Percentiles rank a stretch among this genome's conserved stretches.
These are phyloP conservation scores for Serendipita sp. DNA, from an alignment of 1,284 basidiomycete genomes.

Conservation along the genomic window DNA sequence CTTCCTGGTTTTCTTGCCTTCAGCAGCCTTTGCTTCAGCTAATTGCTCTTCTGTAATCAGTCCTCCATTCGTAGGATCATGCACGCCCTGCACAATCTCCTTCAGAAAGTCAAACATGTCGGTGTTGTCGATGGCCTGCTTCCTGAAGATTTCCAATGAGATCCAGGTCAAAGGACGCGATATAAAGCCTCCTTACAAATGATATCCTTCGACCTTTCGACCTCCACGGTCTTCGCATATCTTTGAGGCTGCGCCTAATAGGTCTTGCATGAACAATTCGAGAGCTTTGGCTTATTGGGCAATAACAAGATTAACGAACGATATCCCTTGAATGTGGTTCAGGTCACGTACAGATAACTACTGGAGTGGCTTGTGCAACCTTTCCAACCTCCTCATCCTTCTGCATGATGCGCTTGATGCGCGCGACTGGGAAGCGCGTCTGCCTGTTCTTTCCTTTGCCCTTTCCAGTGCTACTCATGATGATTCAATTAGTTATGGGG, in stretches of 20 bases:
- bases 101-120: constrained; percentile 92
- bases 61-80: constrained; percentile 76
- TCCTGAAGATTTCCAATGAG: constrained; percentile 37
- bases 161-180: constrained; percentile 16
- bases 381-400: constrained; percentile 99
- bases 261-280: constrained; percentile 81
- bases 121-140: constrained; percentile 81
- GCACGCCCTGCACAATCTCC: constrained; percentile 81
- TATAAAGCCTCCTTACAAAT: constrained; percentile 82
- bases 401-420: constrained; percentile 99
- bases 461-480: constrained; percentile 5
- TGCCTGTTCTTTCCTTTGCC: constrained; percentile 49
- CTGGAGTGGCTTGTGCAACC: constrained; percentile 91
- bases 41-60: constrained; percentile 35
- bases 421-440: constrained; percentile 77
- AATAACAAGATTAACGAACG: background rate
- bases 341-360: constrained; percentile 79
- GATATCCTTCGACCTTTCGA: constrained; percentile 86
- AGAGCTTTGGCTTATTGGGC: constrained; percentile 71
- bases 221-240: constrained; percentile 71
- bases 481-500: background rate
- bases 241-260: constrained; percentile 75
- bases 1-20: constrained; percentile 20
- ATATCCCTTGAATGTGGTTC: background rate
- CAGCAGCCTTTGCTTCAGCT: constrained; percentile 41